These are phyloP conservation scores for Martiniozyma abietophila DNA, from an alignment of 805 yeast species.

Conservation along the genomic window DNA sequence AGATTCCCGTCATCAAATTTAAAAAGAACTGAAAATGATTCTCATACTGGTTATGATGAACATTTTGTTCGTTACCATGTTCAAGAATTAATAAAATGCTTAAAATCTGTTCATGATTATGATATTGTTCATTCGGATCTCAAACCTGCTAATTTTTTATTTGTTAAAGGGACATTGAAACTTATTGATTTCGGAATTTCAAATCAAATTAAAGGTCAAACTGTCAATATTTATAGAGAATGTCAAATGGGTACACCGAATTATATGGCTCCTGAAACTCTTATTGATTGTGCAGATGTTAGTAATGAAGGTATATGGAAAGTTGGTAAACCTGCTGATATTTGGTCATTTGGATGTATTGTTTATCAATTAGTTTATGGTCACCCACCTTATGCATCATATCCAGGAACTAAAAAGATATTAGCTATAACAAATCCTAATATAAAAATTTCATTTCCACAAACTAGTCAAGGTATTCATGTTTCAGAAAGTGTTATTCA, in stretches of 20 bases:
- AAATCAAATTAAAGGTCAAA: constrained; percentile 88
- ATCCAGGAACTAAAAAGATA: constrained; percentile 65
- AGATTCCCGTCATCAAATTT: constrained; percentile 22
- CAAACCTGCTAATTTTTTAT: constrained; percentile 62
- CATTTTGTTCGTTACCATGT: constrained; percentile 76
- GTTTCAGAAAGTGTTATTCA: constrained; percentile 41
- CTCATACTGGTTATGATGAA: constrained; percentile 46
- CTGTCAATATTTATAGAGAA: constrained; percentile 82
- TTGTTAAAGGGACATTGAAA: constrained; percentile 76
- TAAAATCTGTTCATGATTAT: constrained; percentile 75
- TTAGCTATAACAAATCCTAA: constrained; percentile 83
- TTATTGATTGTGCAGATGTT: constrained; percentile 43
- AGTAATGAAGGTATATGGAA: constrained; percentile 39
- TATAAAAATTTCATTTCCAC: constrained; percentile 59
- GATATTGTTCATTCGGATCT: constrained; percentile 56
- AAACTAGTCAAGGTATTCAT: constrained; percentile 20
- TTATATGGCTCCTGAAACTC: constrained; percentile 97
- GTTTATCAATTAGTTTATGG: constrained; percentile 94
- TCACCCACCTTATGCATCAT: constrained; percentile 78
- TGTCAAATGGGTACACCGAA: constrained; percentile 93
- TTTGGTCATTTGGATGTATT: constrained; percentile 98
- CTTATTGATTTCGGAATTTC: constrained; percentile 94
- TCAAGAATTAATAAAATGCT: constrained; percentile 71
- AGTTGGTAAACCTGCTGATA: constrained; percentile 91
- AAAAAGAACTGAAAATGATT: too few relatives aligned